Base-by-base conservation (phyloP, 1,139 yeast genomes). In the Maudiozyma humilis region DNA sequence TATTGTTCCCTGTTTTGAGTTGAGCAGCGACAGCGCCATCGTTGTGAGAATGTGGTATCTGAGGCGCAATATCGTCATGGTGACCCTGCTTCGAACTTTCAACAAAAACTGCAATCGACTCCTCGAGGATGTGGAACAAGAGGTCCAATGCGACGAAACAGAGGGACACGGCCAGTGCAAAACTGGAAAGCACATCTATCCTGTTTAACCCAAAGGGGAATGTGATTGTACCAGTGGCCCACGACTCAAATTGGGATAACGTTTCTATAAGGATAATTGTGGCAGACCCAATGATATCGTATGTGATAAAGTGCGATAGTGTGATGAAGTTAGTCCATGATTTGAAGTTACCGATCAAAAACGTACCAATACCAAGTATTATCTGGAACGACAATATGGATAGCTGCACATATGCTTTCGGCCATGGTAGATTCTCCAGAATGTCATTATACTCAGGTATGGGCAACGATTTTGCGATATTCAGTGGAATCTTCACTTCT, bases 181-280 rank as follows among this genome's bases (percentile, higher is more conserved):
- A 89, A 2, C 95, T 94, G 32, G 84, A 80, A 23, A 91, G 68
- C 0, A 89, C 95, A 57, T 91, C 96, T 18, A 85, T 71, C 47
- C 97, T 71, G 19, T 93, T 95, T 33, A 91, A 69, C 0, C 97
- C 97, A 69, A 91, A 91, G 0, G 98, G 98, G 52, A 79, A 83
- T 15, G 81, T 80, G 36, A 91, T 70, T 6, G 94, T 82, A n/a
- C 91, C 76, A 46, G 76, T 78, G 51, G 76, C 79, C 96, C 97
- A 91, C 3, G 84, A 95, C 52, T 86, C 94, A 60, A 91, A 91
- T 58, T 89, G 91, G 14, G 88, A 76, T 75, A 91, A 75, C 10
- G 87, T 73, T 49, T 82, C 88, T 8, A 88, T 95, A 19, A 76
- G 66, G 0, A 84, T 83, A 10, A 82, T 73, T 15, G 84, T 72